Conservation (phyloP, 2,329 filamentous ascomycete genomes). For the Kalaharituber pfeilii region DNA sequence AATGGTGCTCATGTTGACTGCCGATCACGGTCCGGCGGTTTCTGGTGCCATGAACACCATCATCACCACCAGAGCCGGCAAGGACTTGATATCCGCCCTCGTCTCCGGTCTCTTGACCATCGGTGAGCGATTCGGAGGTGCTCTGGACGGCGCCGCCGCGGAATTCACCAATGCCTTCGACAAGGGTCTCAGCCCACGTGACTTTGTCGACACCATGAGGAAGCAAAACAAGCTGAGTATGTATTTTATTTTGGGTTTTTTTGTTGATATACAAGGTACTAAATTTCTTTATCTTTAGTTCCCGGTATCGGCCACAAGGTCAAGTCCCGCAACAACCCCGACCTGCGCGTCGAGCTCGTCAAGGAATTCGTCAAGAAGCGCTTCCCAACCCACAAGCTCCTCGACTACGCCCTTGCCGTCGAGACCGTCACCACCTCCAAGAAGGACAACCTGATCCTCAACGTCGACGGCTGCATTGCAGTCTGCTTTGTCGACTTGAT, state of each 20-base stretch:
- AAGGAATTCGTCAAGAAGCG: slow-evolving; percentile 97
- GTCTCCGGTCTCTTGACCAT: slow-evolving; percentile 96
- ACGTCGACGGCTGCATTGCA: slow-evolving; percentile 94
- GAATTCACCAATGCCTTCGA: slow-evolving; percentile 98
- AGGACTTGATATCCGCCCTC: slow-evolving; percentile 90
- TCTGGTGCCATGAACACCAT: slow-evolving; percentile 99
- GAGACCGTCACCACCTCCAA: slow-evolving; percentile 97
- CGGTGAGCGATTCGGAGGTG: slow-evolving; percentile 94
- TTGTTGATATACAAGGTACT: slow-evolving; percentile 22
- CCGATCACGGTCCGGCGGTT: slow-evolving; percentile 95
- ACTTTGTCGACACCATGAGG: slow-evolving; percentile 97
- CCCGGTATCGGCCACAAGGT: slow-evolving; percentile 98
- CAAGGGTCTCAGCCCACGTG: slow-evolving; percentile 93
- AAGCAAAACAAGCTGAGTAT: slow-evolving; percentile 98
- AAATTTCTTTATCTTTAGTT: slow-evolving; percentile 32
- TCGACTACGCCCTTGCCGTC: slow-evolving; percentile 95
- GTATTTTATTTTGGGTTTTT: slow-evolving; percentile 22
- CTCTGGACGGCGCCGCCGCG: slow-evolving; percentile 89
- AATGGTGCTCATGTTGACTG: slow-evolving; percentile 99
- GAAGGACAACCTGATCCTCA: slow-evolving; percentile 99
- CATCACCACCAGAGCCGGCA: slow-evolving; percentile 96
- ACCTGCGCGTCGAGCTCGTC: slow-evolving; percentile 97
- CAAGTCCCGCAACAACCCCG: slow-evolving; percentile 99
- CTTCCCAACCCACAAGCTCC: slow-evolving; percentile 94
- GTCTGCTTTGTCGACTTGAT: slow-evolving; percentile 97